Evolutionary conservation across 257 asterid genomes (phyloP), one percentile per base, ranked within the genome.

Genomic region (Galeopsis tetrahit): DNA sequence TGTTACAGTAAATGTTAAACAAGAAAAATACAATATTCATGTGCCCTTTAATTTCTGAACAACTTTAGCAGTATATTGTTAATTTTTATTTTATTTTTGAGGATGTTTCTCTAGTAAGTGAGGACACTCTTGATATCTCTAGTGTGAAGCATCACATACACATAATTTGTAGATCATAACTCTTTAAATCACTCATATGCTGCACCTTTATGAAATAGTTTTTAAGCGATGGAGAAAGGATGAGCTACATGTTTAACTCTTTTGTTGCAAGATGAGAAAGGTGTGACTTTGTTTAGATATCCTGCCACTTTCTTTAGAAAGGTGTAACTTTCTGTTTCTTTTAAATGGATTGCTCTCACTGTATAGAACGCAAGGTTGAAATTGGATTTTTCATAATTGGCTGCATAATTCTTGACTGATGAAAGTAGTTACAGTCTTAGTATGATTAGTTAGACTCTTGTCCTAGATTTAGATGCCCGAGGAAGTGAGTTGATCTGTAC

Each of bases 1-100:
- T 75, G 66, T 71, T 38, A 46, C 36, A 15, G 28, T 73, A 58
- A 64, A 51, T 70, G 49, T 21, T 62, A 66, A 13, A 28, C 49
- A 32, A 58, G 68, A 66, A 28, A 31, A 66, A 4, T 33, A 40
- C 38, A 28, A 28, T 9, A 17, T 75, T 11, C 44, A n/a, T 69
- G 15, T 39, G 13, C 28, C 46, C 40, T 60, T 40, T 71, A 32
- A 62, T 28, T 56, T 72, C 39, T 32, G 17, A 63, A 73, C 69
- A 55, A 14, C 65, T 31, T 10, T 58, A 34, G 58, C n/a, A 43
- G 28, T 61, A 46, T 62, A 8, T 52, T 61, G 10, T 43, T 14
- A 8, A 35, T 11, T 60, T 52, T 35, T n/a, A n/a, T n/a, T 34
- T 39, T 46, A 2, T 66, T 15, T 48, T 13, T 9, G 66, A 61